These are phyloP conservation scores for Cordyceps javanica DNA, from an alignment of 2,329 filamentous ascomycete genomes.

Conservation along the genomic window DNA sequence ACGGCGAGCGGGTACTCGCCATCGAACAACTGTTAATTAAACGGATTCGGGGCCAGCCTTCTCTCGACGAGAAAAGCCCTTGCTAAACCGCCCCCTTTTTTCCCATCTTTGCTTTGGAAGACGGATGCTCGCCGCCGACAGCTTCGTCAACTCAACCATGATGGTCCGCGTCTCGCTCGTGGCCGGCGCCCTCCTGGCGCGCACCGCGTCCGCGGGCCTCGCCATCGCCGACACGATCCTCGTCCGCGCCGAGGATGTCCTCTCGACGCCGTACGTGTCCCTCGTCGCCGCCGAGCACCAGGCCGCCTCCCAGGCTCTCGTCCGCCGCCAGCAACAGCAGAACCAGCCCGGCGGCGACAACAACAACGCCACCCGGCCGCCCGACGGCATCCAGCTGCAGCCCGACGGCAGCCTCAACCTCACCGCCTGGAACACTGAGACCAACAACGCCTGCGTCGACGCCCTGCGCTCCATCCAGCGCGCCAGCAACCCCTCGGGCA, in stretches of 20 bases:
- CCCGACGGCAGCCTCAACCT: conserved; percentile 44
- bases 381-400: conserved; percentile 29
- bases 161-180: background rate
- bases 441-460: conserved; percentile 51
- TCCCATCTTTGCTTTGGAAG: background rate
- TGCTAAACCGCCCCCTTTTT: no score
- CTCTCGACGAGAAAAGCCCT: background rate
- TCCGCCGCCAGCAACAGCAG: background rate
- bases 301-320: background rate
- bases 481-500: conserved; percentile 67
- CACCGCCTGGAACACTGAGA: conserved; percentile 50
- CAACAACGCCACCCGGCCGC: background rate
- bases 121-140: background rate
- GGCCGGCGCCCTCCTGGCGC: background rate
- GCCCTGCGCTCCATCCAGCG: conserved; percentile 49
- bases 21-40: background rate
- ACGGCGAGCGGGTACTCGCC: background rate
- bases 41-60: no score
- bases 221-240: background rate
- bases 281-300: conserved; percentile 6
- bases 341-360: background rate
- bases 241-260: conserved; percentile 5
- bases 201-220: background rate
- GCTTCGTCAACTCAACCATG: conserved; percentile 2
- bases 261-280: conserved; percentile 6